These are phyloP conservation scores for Aegilops longissima DNA, from an alignment of 176 grass and related monocot species.

Conservation along the genomic window DNA sequence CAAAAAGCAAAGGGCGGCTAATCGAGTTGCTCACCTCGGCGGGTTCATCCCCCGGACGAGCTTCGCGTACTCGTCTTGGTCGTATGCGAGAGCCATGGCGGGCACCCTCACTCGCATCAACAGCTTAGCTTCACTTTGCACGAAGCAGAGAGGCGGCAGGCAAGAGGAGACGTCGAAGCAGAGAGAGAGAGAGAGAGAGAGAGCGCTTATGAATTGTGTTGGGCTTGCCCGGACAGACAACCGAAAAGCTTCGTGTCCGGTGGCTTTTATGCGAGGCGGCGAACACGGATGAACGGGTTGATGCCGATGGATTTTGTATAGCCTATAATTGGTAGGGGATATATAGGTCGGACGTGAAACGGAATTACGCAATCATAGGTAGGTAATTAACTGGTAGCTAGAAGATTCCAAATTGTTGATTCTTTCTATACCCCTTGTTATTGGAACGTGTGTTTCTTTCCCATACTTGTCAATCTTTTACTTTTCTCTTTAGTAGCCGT, in stretches of 20 bases:
- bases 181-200: background rate
- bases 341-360: background rate
- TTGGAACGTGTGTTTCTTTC: background rate
- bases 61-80: slow-evolving; percentile 79
- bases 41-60: slow-evolving; percentile 88
- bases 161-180: background rate
- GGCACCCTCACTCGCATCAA: slow-evolving; percentile 19
- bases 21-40: slow-evolving; percentile 45
- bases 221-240: slow-evolving; percentile 20
- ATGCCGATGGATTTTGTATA: background rate
- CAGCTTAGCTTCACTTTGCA: background rate
- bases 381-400: background rate
- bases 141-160: background rate
- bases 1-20: background rate
- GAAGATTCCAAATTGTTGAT: background rate
- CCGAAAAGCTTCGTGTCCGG: background rate
- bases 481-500: background rate
- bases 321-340: background rate
- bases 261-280: slow-evolving; percentile 17
- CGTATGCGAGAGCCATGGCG: slow-evolving; percentile 38
- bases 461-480: background rate
- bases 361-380: background rate
- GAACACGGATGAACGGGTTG: background rate
- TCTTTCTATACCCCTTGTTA: background rate
- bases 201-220: background rate